A percentile compares a stretch with the other conserved stretches of the same genome.
phyloP scores from a whole-genome alignment of 2,329 filamentous ascomycete genomes.

The Parascedosporium putredinis region DNA sequence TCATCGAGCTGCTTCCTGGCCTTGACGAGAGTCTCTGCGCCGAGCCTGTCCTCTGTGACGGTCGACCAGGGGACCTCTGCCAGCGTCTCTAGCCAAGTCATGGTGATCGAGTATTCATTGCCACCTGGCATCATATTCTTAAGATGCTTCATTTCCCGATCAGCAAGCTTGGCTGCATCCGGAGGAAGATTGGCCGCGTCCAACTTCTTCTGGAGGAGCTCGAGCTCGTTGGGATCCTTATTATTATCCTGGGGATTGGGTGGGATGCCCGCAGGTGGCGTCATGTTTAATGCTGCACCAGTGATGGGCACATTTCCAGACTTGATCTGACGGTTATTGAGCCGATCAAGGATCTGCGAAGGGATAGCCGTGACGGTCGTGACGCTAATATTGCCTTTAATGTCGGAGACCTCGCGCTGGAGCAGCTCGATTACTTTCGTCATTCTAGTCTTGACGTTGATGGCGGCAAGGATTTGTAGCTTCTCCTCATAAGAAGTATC shows the following conservation, averaged over 20 bases:
- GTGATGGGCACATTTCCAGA: constrained; percentile 13
- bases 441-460: constrained; percentile 68
- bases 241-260: constrained; percentile 40
- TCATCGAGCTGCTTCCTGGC: constrained; percentile 87
- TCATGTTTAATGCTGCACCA: constrained; percentile 25
- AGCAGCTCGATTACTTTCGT: constrained; percentile 76
- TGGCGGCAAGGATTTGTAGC: constrained; percentile 69
- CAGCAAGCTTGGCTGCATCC: constrained; percentile 83
- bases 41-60: constrained; percentile 75
- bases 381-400: constrained; percentile 82
- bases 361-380: constrained; percentile 63
- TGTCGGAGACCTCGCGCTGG: constrained; percentile 67
- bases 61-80: constrained; percentile 89
- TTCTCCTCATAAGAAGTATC: constrained; percentile 87
- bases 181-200: constrained; percentile 70
- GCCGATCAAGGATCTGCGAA: constrained; percentile 49
- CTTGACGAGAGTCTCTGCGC: constrained; percentile 63
- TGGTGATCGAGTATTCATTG: constrained; percentile 87
- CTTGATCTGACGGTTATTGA: constrained; percentile 27
- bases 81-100: constrained; percentile 89
- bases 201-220: constrained; percentile 82
- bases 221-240: constrained; percentile 79
- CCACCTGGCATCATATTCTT: constrained; percentile 95
- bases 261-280: constrained; percentile 8
- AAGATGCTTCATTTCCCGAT: constrained; percentile 76